These are phyloP conservation scores for Lasiodiplodia hormozganensis DNA, from an alignment of 2,329 filamentous ascomycete genomes.

Conservation along the genomic window DNA sequence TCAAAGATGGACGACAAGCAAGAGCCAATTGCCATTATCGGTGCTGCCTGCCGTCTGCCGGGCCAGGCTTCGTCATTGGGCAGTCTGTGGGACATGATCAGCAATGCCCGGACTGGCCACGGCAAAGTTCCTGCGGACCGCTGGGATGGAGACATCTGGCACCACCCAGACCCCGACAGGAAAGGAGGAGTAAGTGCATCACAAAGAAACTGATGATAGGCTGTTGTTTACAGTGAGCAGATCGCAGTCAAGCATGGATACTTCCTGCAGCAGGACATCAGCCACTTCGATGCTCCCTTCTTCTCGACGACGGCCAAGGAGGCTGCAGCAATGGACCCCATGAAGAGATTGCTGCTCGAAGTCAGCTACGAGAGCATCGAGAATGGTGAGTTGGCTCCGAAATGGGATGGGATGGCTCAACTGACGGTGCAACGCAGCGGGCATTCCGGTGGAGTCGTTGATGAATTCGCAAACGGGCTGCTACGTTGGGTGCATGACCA, in stretches of 20 bases:
- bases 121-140: no score
- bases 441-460: conserved; percentile 25
- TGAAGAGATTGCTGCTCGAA: conserved; percentile 38
- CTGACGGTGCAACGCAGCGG: not conserved
- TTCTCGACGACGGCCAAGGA: conserved; percentile 36
- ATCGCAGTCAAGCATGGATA: conserved; percentile 9
- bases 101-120: no score
- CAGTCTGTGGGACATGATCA: no score
- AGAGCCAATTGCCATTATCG: conserved; percentile 47
- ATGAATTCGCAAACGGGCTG: not conserved
- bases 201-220: no score
- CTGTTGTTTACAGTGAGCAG: not conserved
- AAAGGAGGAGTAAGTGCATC: conserved; percentile 36
- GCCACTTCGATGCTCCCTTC: conserved; percentile 33
- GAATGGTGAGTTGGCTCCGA: conserved; percentile 32
- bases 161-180: conserved; percentile 34
- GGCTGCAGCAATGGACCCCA: conserved; percentile 37
- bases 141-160: no score
- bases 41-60: conserved; percentile 42
- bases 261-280: conserved; percentile 28
- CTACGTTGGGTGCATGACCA: conserved; percentile 32
- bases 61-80: conserved; percentile 31
- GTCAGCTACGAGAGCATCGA: conserved; percentile 50
- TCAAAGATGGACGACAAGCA: no score
- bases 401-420: conserved; percentile 1